These are phyloP conservation scores for Rhodofomes roseus DNA, from an alignment of 1,284 basidiomycete species.

Conservation along the genomic window DNA sequence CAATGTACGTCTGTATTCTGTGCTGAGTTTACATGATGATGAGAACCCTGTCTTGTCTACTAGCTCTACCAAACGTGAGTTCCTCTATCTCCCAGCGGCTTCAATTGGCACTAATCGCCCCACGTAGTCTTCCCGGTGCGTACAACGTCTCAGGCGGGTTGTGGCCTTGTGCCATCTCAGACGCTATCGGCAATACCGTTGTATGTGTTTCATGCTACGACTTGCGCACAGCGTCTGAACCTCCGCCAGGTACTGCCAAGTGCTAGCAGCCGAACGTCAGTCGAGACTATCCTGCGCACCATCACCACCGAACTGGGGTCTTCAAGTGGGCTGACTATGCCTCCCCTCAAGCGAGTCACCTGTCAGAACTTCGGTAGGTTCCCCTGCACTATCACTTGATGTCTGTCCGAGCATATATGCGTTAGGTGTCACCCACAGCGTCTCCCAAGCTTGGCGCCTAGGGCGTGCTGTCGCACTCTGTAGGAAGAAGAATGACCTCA, in stretches of 20 bases:
- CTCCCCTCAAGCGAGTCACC: slow-evolving; percentile 33
- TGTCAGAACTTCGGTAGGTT: slow-evolving; percentile 34
- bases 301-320: slow-evolving; percentile 40
- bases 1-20: slow-evolving; percentile 24
- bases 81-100: not conserved
- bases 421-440: slow-evolving; percentile 37
- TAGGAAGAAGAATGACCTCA: slow-evolving; percentile 32
- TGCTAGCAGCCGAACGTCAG: slow-evolving; percentile 24
- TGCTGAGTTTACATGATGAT: not conserved
- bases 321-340: slow-evolving; percentile 37
- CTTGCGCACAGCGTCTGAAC: not conserved
- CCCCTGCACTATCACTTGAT: not conserved
- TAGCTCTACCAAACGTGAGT: slow-evolving; percentile 28
- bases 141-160: slow-evolving; percentile 34
- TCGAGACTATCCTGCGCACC: slow-evolving; percentile 29
- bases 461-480: slow-evolving; percentile 35
- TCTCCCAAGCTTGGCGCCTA: slow-evolving; percentile 53
- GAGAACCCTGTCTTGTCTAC: not conserved
- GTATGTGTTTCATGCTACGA: slow-evolving; percentile 14
- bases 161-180: slow-evolving; percentile 41
- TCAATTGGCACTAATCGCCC: not conserved
- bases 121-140: slow-evolving; percentile 32
- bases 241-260: slow-evolving; percentile 24
- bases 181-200: slow-evolving; percentile 40
- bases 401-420: not conserved